Evolutionary conservation across 768 basidiomycete genomes (phyloP).

Genomic region (Butyriboletus loyo): DNA sequence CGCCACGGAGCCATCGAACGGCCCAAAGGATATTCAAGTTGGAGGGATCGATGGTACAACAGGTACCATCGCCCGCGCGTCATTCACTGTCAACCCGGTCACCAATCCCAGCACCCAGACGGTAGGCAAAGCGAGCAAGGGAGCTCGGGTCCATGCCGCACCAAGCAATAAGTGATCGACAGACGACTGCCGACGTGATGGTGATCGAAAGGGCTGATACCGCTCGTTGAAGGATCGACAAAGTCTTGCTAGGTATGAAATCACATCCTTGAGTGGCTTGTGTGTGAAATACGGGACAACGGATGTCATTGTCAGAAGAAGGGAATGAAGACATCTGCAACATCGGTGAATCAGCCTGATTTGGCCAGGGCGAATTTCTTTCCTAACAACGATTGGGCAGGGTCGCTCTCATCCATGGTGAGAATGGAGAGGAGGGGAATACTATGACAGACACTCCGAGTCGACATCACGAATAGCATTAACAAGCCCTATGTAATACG

Average conservation of each 20-base stretch:
- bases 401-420: no score
- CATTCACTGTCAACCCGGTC: not conserved
- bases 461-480: not conserved
- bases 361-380: not conserved
- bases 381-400: no score
- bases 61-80: no score
- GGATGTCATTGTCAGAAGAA: not conserved
- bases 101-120: not conserved
- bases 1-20: no score
- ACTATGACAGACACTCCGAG: not conserved
- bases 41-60: not conserved
- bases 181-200: not conserved
- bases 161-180: no score
- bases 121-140: not conserved
- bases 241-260: not conserved
- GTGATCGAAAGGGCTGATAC: not conserved
- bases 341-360: not conserved
- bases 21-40: not conserved
- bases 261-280: not conserved
- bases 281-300: not conserved
- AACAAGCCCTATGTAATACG: no score
- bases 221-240: not conserved
- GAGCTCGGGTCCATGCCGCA: no score
- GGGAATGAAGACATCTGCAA: not conserved
- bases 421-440: no score